These are phyloP conservation scores for Tetraselmis striata DNA, from an alignment of 139 green algal genomes.

Conservation along the genomic window DNA sequence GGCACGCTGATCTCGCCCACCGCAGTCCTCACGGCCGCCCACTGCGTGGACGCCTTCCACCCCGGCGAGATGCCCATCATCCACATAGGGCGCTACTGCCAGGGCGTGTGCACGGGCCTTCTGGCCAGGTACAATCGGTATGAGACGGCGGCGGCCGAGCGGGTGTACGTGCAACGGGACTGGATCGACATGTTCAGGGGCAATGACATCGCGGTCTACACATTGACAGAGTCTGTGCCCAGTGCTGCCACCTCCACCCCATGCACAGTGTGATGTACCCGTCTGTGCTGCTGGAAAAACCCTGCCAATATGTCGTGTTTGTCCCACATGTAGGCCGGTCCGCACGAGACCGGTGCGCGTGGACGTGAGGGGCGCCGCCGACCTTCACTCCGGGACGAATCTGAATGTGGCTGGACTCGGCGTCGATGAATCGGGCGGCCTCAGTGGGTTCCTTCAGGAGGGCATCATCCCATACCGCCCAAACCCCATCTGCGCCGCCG, in stretches of 20 bases:
- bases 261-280: too few relatives aligned
- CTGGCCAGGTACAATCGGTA: not conserved
- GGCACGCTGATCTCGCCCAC: not conserved
- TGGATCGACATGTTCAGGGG: not conserved
- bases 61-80: not conserved
- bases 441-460: not conserved
- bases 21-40: not conserved
- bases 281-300: too few relatives aligned
- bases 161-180: not conserved
- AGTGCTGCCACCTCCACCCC: too few relatives aligned
- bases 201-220: not conserved
- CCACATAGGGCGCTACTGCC: not conserved
- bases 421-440: not conserved
- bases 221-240: too few relatives aligned
- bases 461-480: not conserved
- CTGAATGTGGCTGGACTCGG: not conserved
- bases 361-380: too few relatives aligned
- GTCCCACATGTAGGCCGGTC: too few relatives aligned
- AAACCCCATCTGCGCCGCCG: not conserved
- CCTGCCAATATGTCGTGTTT: too few relatives aligned
- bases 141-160: not conserved
- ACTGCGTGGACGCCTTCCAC: not conserved
- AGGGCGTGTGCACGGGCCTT: not conserved
- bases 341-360: too few relatives aligned
- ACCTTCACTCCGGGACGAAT: not conserved